Evolutionary conservation across 352 stramenopile genomes (phyloP), one percentile per base, ranked within the genome.

Genomic region (Globisporangium viniferum): DNA sequence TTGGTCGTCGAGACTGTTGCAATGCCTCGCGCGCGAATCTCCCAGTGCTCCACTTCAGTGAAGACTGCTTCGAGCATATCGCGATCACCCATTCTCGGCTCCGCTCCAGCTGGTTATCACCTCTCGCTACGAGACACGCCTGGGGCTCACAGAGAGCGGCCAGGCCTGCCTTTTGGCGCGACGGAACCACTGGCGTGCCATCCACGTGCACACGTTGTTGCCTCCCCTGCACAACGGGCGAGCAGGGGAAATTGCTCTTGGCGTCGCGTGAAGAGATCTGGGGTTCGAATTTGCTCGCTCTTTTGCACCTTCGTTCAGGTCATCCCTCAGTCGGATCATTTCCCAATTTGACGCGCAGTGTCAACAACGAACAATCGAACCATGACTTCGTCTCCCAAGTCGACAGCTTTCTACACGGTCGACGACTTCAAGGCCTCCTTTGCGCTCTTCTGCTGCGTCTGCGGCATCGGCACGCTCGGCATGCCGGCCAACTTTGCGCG

Each of bases 401-500:
- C 66, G 59, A 65, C 62, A 20, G 77, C 70, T 56, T 46, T 78
- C 70, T 82, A 81, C 62, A 85, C 78, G n/a, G 33, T 67, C n/a
- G 78, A 86, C 49, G 78, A 70, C 62, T 67, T 70, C 68, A 88
- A 87, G 69, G 68, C 64, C 24, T 69, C 69, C n/a, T 81, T 81
- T 64, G 74, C 74, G 57, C 72, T 82, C 51, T 73, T 87, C 51
- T 89, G 81, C 68, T 83, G 76, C 35, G 78, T 89, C 44, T 88
- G 59, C 49, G 81, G 81, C 58, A 84, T 90, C 59, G 81, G 81
- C 14, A 86, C 81, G 58, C 77, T 90, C 59, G 80, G 80, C 59
- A 73, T 90, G 55, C 80, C 81, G 2, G 73, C 73, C 18, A 89
- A 88, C 64, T 89, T 78, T 29, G 69, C 80, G 20, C 80, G 80